phyloP scores from a whole-genome alignment of 257 asterid species.

The Solanum paucissectum region DNA sequence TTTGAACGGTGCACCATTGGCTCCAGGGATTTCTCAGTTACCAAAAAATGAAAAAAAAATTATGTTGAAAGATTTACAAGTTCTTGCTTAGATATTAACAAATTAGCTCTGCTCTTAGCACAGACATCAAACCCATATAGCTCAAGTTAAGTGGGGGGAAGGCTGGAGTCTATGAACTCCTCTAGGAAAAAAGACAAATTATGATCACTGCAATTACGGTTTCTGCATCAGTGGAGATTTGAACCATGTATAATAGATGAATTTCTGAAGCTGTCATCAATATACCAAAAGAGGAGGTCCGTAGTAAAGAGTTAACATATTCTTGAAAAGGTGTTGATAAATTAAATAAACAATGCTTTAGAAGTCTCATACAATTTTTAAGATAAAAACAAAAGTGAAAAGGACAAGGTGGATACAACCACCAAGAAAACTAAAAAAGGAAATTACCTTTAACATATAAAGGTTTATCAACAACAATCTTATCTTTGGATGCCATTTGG shows the following conservation, averaged over 20 bases:
- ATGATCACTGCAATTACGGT: neutral
- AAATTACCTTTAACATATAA: slow-evolving; percentile 78
- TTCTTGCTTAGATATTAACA: neutral
- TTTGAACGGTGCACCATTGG: neutral
- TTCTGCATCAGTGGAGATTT: neutral
- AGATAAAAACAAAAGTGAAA: neutral
- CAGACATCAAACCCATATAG: neutral
- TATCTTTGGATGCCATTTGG: slow-evolving; percentile 94
- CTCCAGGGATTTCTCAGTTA: neutral
- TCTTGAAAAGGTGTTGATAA: neutral
- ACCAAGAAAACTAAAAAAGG: neutral
- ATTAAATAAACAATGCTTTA: neutral
- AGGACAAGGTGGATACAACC: neutral
- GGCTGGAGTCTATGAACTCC: neutral
- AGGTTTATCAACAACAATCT: slow-evolving; percentile 73
- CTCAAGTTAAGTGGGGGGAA: neutral
- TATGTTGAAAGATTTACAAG: neutral
- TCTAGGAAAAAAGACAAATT: neutral
- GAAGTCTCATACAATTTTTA: neutral
- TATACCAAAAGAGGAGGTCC: neutral
- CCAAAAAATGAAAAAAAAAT: neutral
- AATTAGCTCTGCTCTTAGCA: neutral
- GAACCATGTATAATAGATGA: neutral
- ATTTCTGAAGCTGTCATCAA: neutral
- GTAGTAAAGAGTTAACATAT: neutral